phyloP scores from a whole-genome alignment of 2,329 filamentous ascomycete genomes.

The Talaromyces islandicus region DNA sequence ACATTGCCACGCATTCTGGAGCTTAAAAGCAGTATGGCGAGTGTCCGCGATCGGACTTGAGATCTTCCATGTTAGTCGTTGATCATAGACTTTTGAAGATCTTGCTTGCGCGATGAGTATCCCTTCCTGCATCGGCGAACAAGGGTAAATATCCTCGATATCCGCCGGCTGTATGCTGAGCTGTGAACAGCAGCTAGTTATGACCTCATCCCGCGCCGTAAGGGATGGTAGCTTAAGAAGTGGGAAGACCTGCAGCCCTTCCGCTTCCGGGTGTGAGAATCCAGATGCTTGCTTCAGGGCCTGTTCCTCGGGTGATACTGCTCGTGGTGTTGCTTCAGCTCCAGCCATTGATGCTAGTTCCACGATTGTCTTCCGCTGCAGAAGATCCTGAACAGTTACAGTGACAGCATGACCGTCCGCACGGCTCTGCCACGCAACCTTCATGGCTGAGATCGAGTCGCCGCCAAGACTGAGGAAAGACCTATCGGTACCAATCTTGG shows the following conservation, averaged over 20 bases:
- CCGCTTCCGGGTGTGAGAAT: neutral
- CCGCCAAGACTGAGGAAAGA: neutral
- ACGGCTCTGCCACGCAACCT: neutral
- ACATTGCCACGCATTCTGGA: neutral
- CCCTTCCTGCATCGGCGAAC: constrained; percentile 7
- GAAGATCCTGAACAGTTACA: neutral
- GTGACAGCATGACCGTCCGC: neutral
- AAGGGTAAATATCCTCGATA: no score
- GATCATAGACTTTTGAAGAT: neutral
- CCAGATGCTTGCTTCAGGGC: neutral
- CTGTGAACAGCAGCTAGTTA: neutral
- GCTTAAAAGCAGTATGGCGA: neutral
- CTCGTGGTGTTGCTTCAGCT: neutral
- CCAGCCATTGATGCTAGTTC: neutral
- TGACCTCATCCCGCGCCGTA: neutral
- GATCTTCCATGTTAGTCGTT: neutral
- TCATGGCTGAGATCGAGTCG: neutral
- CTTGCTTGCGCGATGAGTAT: neutral
- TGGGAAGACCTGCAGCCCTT: neutral
- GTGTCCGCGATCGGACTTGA: neutral
- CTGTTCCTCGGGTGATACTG: neutral
- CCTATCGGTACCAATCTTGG: neutral
- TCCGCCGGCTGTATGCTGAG: neutral
- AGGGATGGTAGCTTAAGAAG: neutral
- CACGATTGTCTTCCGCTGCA: neutral